A percentile compares a stretch with the other conserved stretches of the same genome.
These are phyloP conservation scores for Cyclaneusma minus DNA, from an alignment of 2,329 filamentous ascomycete genomes.

Conservation along the genomic window DNA sequence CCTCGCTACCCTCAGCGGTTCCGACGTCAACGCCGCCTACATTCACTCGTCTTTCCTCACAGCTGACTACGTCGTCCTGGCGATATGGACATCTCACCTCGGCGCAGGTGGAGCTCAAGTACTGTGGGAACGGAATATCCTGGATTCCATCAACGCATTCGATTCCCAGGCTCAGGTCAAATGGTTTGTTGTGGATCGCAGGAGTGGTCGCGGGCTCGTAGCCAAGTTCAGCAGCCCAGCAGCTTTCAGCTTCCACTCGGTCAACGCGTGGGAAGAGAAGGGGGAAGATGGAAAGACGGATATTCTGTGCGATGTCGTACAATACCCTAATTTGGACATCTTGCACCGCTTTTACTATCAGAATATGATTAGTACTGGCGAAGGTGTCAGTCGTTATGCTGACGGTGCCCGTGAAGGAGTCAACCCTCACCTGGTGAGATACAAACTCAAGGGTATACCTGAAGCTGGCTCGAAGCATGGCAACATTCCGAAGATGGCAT, in stretches of 20 bases:
- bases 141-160: slow-evolving; percentile 52
- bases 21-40: slow-evolving; percentile 43
- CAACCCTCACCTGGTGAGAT: slow-evolving; percentile 14
- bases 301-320: slow-evolving; percentile 49
- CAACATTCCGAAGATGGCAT: slow-evolving; percentile 8
- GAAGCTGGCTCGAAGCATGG: no score
- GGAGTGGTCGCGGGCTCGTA: slow-evolving; percentile 44
- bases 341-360: slow-evolving; percentile 56
- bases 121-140: slow-evolving; percentile 48
- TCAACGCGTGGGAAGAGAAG: slow-evolving; percentile 60
- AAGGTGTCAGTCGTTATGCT: slow-evolving; percentile 28
- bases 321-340: slow-evolving; percentile 49
- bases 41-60: slow-evolving; percentile 75
- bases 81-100: slow-evolving; percentile 52
- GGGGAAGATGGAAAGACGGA: slow-evolving; percentile 25
- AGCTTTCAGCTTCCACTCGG: slow-evolving; percentile 65
- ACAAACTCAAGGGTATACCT: slow-evolving; percentile 7
- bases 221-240: slow-evolving; percentile 51
- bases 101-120: slow-evolving; percentile 41
- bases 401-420: slow-evolving; percentile 30
- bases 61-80: slow-evolving; percentile 54
- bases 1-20: slow-evolving; percentile 46
- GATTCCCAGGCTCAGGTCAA: slow-evolving; percentile 36
- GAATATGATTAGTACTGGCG: slow-evolving; percentile 40
- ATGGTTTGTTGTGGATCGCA: slow-evolving; percentile 66